Conservation (phyloP, 2,329 filamentous ascomycete genomes). For the Fusarium sp. region DNA sequence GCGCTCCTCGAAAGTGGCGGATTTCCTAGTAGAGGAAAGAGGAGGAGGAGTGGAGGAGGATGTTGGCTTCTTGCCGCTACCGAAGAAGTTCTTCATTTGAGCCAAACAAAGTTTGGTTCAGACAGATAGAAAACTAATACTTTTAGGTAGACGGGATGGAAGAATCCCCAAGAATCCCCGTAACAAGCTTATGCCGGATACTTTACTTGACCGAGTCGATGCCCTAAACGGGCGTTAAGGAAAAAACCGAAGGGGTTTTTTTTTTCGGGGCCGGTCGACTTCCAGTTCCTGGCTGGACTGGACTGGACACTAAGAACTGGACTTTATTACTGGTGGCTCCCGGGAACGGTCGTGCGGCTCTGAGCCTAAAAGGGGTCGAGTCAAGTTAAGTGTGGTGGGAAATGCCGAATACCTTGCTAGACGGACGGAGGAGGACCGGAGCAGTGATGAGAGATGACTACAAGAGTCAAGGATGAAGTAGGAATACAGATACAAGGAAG, state of each 20-base stretch:
- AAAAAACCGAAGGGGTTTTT: slow-evolving; percentile 41
- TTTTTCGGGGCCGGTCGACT: slow-evolving; percentile 38
- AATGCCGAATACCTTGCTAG: neutral
- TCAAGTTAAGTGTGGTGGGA: neutral
- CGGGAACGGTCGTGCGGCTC: slow-evolving; percentile 32
- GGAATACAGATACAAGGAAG: slow-evolving; percentile 1
- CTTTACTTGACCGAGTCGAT: slow-evolving; percentile 43
- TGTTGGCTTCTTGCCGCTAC: slow-evolving; percentile 52
- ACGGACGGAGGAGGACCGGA: neutral
- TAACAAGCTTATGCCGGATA: slow-evolving; percentile 53
- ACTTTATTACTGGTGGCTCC: slow-evolving; percentile 24
- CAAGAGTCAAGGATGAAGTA: neutral
- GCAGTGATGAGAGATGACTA: neutral
- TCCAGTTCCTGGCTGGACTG: slow-evolving; percentile 8
- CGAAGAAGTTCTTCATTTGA: slow-evolving; percentile 62
- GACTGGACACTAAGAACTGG: neutral
- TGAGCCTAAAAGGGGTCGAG: slow-evolving; percentile 30
- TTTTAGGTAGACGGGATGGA: slow-evolving; percentile 20
- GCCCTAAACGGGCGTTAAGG: slow-evolving; percentile 47
- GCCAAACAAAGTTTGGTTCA: slow-evolving; percentile 35
- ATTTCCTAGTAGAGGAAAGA: slow-evolving; percentile 50
- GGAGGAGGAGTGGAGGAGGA: slow-evolving; percentile 26
- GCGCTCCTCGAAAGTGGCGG: slow-evolving; percentile 47
- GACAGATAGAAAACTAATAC: slow-evolving; percentile 19
- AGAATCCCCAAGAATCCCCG: slow-evolving; percentile 45